These are phyloP conservation scores for Daldinia decipiens DNA, from an alignment of 495 filamentous ascomycete genomes.

Conservation along the genomic window DNA sequence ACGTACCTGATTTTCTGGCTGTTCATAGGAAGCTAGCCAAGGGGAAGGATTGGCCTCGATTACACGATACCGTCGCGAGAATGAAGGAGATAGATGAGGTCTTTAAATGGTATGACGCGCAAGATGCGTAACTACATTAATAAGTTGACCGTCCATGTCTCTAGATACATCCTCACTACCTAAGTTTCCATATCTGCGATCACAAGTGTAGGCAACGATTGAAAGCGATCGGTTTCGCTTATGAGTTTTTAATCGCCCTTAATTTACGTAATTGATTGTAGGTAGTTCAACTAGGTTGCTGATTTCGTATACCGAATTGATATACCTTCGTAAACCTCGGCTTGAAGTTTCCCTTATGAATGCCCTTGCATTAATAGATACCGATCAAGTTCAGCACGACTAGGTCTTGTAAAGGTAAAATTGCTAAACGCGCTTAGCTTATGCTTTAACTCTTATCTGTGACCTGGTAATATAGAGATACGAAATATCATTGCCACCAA, in stretches of 20 bases:
- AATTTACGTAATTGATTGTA: background rate
- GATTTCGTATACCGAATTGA: background rate
- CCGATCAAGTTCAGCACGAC: background rate
- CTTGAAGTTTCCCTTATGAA: background rate
- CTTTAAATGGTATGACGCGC: conserved; percentile 53
- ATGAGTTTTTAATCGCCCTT: background rate
- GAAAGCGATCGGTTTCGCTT: background rate
- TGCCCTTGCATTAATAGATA: background rate
- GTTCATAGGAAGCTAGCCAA: conserved; percentile 56
- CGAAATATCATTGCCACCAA: background rate
- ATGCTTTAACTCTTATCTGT: background rate
- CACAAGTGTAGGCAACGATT: too few species aligned
- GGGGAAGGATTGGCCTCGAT: conserved; percentile 36
- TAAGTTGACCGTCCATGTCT: background rate
- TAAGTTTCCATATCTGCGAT: too few species aligned
- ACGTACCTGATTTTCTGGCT: conserved; percentile 60
- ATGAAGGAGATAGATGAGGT: conserved; percentile 53
- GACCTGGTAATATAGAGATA: background rate
- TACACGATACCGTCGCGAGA: conserved; percentile 41
- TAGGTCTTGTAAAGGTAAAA: background rate
- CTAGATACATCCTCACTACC: too few species aligned
- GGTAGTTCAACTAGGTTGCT: background rate
- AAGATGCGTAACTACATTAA: background rate
- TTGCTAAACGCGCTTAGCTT: background rate
- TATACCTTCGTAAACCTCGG: background rate